Conservation (phyloP, 2,329 filamentous ascomycete species). For the Teratosphaeria nubilosa region DNA sequence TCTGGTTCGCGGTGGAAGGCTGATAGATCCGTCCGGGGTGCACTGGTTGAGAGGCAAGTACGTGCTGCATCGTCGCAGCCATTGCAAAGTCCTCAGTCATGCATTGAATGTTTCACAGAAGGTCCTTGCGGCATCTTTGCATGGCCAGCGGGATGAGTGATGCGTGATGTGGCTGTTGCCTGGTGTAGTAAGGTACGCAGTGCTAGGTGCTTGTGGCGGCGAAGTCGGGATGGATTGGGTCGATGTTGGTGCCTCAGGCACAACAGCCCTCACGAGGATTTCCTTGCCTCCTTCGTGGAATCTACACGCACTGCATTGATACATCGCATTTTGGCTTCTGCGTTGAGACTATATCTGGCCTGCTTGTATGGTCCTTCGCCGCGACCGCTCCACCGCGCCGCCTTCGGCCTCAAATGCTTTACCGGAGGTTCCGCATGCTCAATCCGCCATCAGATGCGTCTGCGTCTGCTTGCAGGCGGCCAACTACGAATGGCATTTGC, state of each 20-base stretch:
- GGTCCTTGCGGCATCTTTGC: background rate
- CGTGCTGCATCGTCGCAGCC: conserved; percentile 3
- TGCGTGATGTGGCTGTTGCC: background rate
- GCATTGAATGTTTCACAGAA: background rate
- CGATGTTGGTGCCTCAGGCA: background rate
- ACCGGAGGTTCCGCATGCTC: background rate
- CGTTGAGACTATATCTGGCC: background rate
- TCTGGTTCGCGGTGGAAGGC: background rate
- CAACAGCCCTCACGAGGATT: background rate
- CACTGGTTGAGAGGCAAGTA: background rate
- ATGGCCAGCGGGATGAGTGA: background rate
- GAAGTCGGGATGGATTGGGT: background rate
- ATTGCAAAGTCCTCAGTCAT: background rate
- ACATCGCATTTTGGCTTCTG: too few species aligned
- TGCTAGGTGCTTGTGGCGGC: background rate
- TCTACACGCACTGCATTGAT: too few species aligned
- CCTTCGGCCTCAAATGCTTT: background rate
- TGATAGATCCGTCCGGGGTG: background rate
- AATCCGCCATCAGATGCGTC: background rate
- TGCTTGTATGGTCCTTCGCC: background rate
- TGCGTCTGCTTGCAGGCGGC: background rate
- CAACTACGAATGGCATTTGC: too few species aligned
- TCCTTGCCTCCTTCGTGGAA: too few species aligned
- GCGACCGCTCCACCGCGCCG: background rate
- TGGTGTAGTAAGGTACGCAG: background rate